These are phyloP conservation scores for Trametes gibbosa DNA, from an alignment of 768 basidiomycete species.

Conservation along the genomic window DNA sequence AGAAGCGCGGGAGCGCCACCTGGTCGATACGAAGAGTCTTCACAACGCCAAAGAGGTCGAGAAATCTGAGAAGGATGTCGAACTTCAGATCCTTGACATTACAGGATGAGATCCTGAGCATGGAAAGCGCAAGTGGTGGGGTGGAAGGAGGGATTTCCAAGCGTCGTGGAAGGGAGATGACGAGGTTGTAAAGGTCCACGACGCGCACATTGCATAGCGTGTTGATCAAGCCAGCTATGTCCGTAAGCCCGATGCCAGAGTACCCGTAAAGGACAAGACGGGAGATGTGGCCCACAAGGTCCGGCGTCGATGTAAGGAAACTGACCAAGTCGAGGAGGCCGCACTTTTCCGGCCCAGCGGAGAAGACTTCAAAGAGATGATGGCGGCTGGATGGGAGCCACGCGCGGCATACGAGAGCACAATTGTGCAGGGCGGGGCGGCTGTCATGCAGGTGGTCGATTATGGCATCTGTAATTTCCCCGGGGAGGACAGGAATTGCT, in stretches of 20 bases:
- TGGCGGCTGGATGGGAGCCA: slow-evolving; percentile 7
- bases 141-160: not conserved
- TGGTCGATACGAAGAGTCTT: not conserved
- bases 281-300: not conserved
- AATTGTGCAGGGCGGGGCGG: not conserved
- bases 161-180: not conserved
- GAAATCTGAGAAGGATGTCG: not conserved
- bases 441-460: slow-evolving; percentile 17
- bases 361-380: not conserved
- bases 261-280: not conserved
- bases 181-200: not conserved
- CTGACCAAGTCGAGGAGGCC: not conserved
- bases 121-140: not conserved
- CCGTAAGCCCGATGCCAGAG: not conserved
- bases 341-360: not conserved
- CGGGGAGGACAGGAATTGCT: not conserved
- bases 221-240: not conserved
- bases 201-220: not conserved
- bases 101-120: not conserved
- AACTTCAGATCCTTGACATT: not conserved
- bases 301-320: not conserved
- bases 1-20: not conserved
- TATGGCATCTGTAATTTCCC: slow-evolving; percentile 14
- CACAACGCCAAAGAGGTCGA: not conserved
- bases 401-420: slow-evolving; percentile 1